Base-by-base conservation (phyloP, 2,329 filamentous ascomycete species). In the Akanthomyces uredinophilus region DNA sequence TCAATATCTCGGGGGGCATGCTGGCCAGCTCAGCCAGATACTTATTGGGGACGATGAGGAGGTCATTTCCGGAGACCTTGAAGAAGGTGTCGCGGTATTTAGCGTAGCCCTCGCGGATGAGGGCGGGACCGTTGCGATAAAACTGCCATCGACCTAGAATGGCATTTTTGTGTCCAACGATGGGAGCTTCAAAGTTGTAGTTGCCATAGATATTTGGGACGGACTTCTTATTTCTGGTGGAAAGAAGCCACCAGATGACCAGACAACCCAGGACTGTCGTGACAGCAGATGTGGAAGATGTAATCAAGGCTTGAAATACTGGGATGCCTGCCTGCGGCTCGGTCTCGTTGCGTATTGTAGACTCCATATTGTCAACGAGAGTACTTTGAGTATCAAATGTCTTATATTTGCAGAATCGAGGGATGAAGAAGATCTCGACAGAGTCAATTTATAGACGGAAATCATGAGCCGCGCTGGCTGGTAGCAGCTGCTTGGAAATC, bases 61-160 rank as follows among this genome's bases (percentile, higher is more conserved):
- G 32, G 13, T 59, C 56, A 35, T 59, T 39, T 14, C 44, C 56
- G 22, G 56, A 59, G 3, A 59, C 44, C 14, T 59, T 59, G 56
- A 59, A 59, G 29, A 59, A 59, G 46, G 46, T 51, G 35, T 59
- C 56, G 1, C 56, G 44, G 35, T 59, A 41, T 14, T 59, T 41
- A 8, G 56, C 35, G 56, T 59, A 59, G 35, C 56, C 56, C 22
- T 43, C 20, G 35, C 56, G 56, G 22, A 59, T 59, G 46, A 59
- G 56, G 32, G 46, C 46, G 7, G 56, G 46, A 5, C 56, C 56
- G 24, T 59, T 50, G 32, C 56, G 46, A 22, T 43, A 59, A 32
- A 59, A 59, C 20, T 51, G 56, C 56, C 56, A 59, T 8, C 56
- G 56, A 24, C 44, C 56, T 14, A 59, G 46, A 20, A 59, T 39